A percentile compares a stretch with the other conserved stretches of the same genome.
Evolutionary conservation across 1,284 basidiomycete genomes (phyloP).

Genomic region (Microbotryum saponariae): DNA sequence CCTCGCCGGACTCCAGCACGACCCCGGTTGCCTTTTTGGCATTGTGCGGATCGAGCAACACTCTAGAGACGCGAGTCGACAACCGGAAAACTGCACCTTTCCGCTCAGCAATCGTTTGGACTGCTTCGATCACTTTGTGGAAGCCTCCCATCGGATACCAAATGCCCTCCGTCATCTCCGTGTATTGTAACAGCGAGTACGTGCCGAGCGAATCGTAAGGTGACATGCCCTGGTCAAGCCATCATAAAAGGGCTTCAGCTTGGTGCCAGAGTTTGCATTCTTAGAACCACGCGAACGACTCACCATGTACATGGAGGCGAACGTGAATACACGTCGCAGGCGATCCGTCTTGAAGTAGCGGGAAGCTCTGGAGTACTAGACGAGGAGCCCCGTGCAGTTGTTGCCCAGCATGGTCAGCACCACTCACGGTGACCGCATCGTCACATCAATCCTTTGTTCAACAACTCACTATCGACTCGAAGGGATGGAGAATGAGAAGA

Average conservation of each 20-base stretch:
- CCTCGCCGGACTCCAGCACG: slow-evolving; percentile 43
- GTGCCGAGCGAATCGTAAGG: slow-evolving; percentile 51
- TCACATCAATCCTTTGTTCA: background rate
- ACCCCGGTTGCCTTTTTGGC: slow-evolving; percentile 43
- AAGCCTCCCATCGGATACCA: slow-evolving; percentile 52
- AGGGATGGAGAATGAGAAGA: slow-evolving; percentile 41
- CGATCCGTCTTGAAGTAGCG: slow-evolving; percentile 48
- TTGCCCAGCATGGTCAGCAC: background rate
- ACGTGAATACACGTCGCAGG: slow-evolving; percentile 46
- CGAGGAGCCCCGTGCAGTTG: slow-evolving; percentile 11
- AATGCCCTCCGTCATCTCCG: slow-evolving; percentile 49
- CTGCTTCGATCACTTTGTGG: slow-evolving; percentile 45
- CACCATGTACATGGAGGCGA: slow-evolving; percentile 43
- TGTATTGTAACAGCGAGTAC: slow-evolving; percentile 49
- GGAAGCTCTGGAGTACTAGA: slow-evolving; percentile 41
- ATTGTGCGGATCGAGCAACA: slow-evolving; percentile 36
- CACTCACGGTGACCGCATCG: background rate
- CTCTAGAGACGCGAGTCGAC: slow-evolving; percentile 42
- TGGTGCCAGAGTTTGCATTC: background rate
- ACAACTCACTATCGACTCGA: slow-evolving; percentile 35
- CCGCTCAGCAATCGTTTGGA: slow-evolving; percentile 45
- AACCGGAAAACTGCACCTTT: slow-evolving; percentile 45
- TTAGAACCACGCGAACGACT: background rate
- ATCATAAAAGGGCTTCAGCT: slow-evolving; percentile 13
- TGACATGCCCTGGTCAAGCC: slow-evolving; percentile 42